These are phyloP conservation scores for Diplodia seriata DNA, from an alignment of 2,329 filamentous ascomycete species.

Conservation along the genomic window DNA sequence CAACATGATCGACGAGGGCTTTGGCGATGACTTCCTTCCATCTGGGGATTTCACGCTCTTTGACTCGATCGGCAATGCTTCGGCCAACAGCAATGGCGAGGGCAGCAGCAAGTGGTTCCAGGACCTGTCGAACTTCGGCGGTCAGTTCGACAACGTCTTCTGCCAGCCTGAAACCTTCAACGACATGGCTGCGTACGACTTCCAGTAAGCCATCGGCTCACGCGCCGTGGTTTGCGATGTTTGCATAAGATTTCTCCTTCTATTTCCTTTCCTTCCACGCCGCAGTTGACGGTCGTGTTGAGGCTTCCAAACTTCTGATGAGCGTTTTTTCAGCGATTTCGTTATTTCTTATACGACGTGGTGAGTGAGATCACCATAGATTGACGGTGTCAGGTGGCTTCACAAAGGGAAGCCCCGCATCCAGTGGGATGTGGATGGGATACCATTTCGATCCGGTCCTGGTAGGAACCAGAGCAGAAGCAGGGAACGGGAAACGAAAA, in stretches of 20 bases:
- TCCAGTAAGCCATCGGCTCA: conserved; percentile 12
- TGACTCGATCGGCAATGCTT: conserved; percentile 36
- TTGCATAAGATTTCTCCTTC: conserved; percentile 4
- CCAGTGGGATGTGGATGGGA: conserved; percentile 8
- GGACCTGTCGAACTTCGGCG: conserved; percentile 47
- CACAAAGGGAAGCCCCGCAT: background rate
- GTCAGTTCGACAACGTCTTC: conserved; percentile 44
- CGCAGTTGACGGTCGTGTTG: conserved; percentile 22
- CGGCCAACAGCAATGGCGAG: conserved; percentile 38
- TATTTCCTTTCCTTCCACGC: conserved; percentile 23
- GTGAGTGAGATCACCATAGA: conserved; percentile 1
- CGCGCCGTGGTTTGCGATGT: background rate
- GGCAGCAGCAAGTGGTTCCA: conserved; percentile 47
- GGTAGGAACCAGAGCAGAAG: background rate
- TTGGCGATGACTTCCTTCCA: conserved; percentile 52
- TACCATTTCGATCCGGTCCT: conserved; percentile 5
- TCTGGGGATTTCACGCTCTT: conserved; percentile 70
- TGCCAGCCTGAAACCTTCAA: conserved; percentile 22
- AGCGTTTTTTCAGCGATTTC: conserved; percentile 25
- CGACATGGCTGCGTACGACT: conserved; percentile 25
- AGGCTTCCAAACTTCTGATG: conserved; percentile 6
- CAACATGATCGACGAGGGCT: conserved; percentile 68
- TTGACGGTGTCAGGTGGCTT: conserved; percentile 13
- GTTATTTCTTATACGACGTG: conserved; percentile 10
- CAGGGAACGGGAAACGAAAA: conserved; percentile 5